Percentiles rank a stretch among this genome's conserved stretches.
These are phyloP conservation scores for Trypanosoma vivax DNA, from an alignment of 208 protist genomes.

Conservation along the genomic window DNA sequence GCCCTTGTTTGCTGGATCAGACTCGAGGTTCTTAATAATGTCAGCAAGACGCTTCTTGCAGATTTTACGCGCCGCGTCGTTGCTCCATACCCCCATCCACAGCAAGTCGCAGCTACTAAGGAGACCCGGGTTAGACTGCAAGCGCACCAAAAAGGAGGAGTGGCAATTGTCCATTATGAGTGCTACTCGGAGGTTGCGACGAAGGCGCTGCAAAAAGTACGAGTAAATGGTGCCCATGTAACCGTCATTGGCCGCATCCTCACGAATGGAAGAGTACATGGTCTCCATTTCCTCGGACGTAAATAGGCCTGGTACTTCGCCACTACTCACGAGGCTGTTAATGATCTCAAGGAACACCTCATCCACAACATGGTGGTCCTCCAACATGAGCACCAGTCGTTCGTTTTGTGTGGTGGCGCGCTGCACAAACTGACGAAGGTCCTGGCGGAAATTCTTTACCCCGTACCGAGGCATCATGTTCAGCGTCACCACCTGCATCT, in stretches of 20 bases:
- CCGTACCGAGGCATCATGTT: constrained; percentile 89
- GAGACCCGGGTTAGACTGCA: constrained; percentile 94
- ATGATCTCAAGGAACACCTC: constrained; percentile 96
- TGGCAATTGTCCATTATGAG: constrained; percentile 92
- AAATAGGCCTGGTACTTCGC: constrained; percentile 94
- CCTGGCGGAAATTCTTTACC: constrained; percentile 84
- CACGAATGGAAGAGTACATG: constrained; percentile 87
- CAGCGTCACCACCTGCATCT: constrained; percentile 82
- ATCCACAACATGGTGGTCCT: constrained; percentile 95
- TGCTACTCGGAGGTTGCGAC: constrained; percentile 90
- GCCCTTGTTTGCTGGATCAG: constrained; percentile 52
- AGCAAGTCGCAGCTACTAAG: constrained; percentile 91
- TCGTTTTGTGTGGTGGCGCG: constrained; percentile 69
- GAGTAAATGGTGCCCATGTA: constrained; percentile 74
- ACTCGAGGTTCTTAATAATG: constrained; percentile 63
- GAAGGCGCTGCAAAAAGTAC: constrained; percentile 85
- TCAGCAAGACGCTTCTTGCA: constrained; percentile 74
- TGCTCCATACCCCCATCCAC: constrained; percentile 93
- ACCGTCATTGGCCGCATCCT: constrained; percentile 80
- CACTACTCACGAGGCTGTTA: constrained; percentile 90
- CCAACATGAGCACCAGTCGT: constrained; percentile 93
- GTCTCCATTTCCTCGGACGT: constrained; percentile 94
- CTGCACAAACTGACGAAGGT: constrained; percentile 78
- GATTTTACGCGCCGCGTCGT: constrained; percentile 74
- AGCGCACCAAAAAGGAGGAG: constrained; percentile 78